phyloP scores from a whole-genome alignment of 1,139 yeast species.

The Tardiomyces blankii region DNA sequence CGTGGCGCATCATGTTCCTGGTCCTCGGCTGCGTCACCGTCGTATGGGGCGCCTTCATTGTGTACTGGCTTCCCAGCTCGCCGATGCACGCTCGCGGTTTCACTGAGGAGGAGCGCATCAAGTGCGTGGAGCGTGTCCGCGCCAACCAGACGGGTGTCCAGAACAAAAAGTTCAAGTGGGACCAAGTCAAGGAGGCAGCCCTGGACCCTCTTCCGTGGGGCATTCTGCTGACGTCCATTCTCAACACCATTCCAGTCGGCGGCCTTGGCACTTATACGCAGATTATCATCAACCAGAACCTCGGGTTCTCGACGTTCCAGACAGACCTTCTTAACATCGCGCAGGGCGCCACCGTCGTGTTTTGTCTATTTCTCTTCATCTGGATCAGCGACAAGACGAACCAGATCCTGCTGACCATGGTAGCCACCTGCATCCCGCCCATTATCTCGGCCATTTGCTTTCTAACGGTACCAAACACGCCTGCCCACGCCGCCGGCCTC shows the following conservation, averaged over 20 bases:
- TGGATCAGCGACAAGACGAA: background rate
- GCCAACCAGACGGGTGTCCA: slow-evolving; percentile 36
- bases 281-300: slow-evolving; percentile 4
- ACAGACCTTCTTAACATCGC: slow-evolving; percentile 7
- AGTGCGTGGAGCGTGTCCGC: slow-evolving; percentile 37
- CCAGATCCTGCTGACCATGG: background rate
- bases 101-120: slow-evolving; percentile 36
- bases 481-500: background rate
- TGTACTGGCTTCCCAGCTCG: slow-evolving; percentile 35
- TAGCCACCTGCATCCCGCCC: background rate
- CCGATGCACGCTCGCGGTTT: slow-evolving; percentile 41
- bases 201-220: slow-evolving; percentile 32
- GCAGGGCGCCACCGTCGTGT: slow-evolving; percentile 3
- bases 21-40: slow-evolving; percentile 34
- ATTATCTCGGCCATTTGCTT: background rate
- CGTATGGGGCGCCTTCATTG: slow-evolving; percentile 34
- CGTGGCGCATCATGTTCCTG: slow-evolving; percentile 38
- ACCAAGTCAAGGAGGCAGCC: slow-evolving; percentile 35
- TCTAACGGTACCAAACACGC: background rate
- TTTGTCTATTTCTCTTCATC: background rate
- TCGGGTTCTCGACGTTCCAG: slow-evolving; percentile 7
- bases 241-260: slow-evolving; percentile 22
- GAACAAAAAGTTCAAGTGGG: slow-evolving; percentile 35
- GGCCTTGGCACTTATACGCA: slow-evolving; percentile 13
- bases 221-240: slow-evolving; percentile 13